Conservation (phyloP, 2,329 filamentous ascomycete genomes). For the Xylaria sp. region DNA sequence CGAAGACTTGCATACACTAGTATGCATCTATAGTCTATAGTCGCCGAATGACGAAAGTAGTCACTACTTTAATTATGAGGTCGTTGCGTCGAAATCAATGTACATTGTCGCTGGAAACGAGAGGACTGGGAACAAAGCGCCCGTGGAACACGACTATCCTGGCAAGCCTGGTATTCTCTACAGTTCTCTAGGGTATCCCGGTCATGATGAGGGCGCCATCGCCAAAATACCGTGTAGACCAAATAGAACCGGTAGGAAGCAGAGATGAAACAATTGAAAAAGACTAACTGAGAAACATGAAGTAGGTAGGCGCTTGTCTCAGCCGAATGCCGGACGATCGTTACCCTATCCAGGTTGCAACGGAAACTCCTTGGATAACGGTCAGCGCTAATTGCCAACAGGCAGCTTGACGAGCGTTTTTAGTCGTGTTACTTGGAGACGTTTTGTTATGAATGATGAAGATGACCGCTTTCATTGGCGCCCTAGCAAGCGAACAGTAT, state of each 20-base stretch:
- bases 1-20: constrained; percentile 27
- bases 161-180: not conserved
- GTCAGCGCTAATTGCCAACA: not conserved
- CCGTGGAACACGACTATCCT: not conserved
- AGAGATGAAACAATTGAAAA: not conserved
- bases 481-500: not conserved
- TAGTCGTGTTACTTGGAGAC: not conserved
- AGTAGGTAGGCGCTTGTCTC: constrained; percentile 12
- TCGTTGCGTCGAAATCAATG: not conserved
- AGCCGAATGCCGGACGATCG: constrained; percentile 9
- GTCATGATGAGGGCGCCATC: no score
- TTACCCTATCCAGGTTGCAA: not conserved
- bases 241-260: not conserved
- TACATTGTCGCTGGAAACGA: not conserved
- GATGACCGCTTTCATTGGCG: constrained; percentile 1
- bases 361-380: constrained; percentile 7
- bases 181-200: not conserved
- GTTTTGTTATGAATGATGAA: no score
- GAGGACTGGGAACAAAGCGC: constrained; percentile 4
- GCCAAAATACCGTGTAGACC: not conserved
- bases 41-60: constrained; percentile 8
- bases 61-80: constrained; percentile 4
- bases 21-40: not conserved
- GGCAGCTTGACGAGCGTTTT: not conserved
- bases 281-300: not conserved